Conservation (phyloP, 352 stramenopile species). For the Phytophthora litchii region DNA sequence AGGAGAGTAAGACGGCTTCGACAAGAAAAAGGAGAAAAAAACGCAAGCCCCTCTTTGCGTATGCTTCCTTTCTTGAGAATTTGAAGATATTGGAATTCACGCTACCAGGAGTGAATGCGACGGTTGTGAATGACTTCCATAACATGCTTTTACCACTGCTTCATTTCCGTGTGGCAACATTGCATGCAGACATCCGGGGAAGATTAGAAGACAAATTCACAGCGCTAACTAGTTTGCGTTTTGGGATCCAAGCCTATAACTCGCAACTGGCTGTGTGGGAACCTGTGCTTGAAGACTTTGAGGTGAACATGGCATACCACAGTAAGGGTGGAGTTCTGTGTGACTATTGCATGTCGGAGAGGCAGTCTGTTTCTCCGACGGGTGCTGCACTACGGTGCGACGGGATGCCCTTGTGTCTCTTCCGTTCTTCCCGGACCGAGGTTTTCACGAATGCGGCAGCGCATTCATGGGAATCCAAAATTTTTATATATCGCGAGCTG, state of each 20-base stretch:
- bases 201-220: constrained; percentile 69
- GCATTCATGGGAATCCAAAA: constrained; percentile 78
- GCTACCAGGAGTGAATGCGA: constrained; percentile 78
- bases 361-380: constrained; percentile 61
- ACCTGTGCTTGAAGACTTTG: constrained; percentile 83
- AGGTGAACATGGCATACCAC: constrained; percentile 78
- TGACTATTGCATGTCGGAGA: constrained; percentile 81
- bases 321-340: constrained; percentile 72
- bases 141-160: constrained; percentile 86
- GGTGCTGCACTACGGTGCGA: constrained; percentile 64
- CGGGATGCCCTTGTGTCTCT: constrained; percentile 75
- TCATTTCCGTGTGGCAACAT: constrained; percentile 70
- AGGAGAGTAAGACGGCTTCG: constrained; percentile 10
- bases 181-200: constrained; percentile 73
- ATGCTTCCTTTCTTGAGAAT: constrained; percentile 52
- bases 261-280: constrained; percentile 89
- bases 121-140: constrained; percentile 88
- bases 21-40: constrained; percentile 28
- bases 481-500: constrained; percentile 86
- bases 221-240: constrained; percentile 61
- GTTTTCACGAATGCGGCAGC: constrained; percentile 69
- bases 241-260: constrained; percentile 86
- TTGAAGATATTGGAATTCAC: constrained; percentile 82
- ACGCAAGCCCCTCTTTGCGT: constrained; percentile 27
- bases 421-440: constrained; percentile 64